Conservation (phyloP, 805 yeast species). For the Wickerhamomyces sydowiorum region DNA sequence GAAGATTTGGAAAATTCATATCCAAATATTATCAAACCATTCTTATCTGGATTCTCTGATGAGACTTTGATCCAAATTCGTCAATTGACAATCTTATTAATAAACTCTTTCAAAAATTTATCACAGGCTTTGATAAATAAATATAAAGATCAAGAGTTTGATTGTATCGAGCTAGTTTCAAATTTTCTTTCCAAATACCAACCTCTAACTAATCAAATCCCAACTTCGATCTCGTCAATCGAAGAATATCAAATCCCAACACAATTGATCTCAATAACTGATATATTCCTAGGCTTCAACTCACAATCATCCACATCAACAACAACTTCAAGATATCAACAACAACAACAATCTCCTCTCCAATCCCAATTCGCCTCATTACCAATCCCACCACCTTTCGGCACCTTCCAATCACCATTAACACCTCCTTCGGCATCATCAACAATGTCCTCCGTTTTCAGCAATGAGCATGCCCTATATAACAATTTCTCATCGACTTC, state of each 20-base stretch:
- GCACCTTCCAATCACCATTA: slow-evolving; percentile 15
- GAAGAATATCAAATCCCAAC: slow-evolving; percentile 8
- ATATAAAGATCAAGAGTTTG: slow-evolving; percentile 12
- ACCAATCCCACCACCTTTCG: slow-evolving; percentile 12
- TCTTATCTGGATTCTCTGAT: slow-evolving; percentile 20
- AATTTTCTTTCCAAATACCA: slow-evolving; percentile 25
- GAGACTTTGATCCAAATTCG: slow-evolving; percentile 8
- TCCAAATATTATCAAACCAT: slow-evolving; percentile 19
- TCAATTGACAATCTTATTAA: slow-evolving; percentile 11
- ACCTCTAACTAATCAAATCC: slow-evolving; percentile 1
- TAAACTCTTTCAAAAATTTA: slow-evolving; percentile 12
- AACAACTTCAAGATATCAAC: too few relatives aligned
- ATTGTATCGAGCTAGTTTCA: slow-evolving; percentile 26
- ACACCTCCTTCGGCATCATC: slow-evolving; percentile 30
- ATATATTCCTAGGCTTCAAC: slow-evolving; percentile 9
- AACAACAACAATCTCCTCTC: slow-evolving; percentile 4
- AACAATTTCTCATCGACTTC: slow-evolving; percentile 11
- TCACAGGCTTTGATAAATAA: slow-evolving; percentile 20
- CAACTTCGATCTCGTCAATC: slow-evolving; percentile 6
- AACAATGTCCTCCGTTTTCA: slow-evolving; percentile 18
- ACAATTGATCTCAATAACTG: slow-evolving; percentile 2
- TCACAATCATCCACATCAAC: slow-evolving; percentile 1
- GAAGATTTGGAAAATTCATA: slow-evolving; percentile 19
- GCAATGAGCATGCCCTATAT: slow-evolving; percentile 6
- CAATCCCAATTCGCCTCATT: slow-evolving; percentile 3